These are phyloP conservation scores for Plasmodium sp. DNA, from an alignment of 169 alveolate species.

Conservation along the genomic window DNA sequence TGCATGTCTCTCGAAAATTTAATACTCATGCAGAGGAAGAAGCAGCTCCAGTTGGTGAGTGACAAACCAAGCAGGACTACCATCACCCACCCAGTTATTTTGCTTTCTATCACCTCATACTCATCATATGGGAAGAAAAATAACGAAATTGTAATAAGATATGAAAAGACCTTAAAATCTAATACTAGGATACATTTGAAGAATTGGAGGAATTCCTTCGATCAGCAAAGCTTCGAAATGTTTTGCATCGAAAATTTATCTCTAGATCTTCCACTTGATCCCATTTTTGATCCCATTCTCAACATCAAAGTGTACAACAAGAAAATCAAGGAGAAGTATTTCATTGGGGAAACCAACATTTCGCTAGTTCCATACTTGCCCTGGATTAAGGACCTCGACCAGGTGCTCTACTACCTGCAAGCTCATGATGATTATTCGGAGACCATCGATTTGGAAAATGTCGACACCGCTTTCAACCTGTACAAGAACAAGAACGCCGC, in stretches of 20 bases:
- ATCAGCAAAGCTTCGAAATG: constrained; percentile 88
- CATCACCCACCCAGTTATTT: constrained; percentile 47
- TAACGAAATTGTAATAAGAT: constrained; percentile 75
- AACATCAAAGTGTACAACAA: constrained; percentile 85
- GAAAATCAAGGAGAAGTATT: constrained; percentile 79
- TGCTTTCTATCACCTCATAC: constrained; percentile 66
- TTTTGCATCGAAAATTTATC: constrained; percentile 83
- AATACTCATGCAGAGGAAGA: constrained; percentile 70
- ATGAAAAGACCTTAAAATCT: constrained; percentile 75
- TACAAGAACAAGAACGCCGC: constrained; percentile 71
- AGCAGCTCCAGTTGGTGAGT: neutral
- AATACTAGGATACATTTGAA: constrained; percentile 78
- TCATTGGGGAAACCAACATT: constrained; percentile 84
- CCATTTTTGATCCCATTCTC: constrained; percentile 89
- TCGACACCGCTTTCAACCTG: constrained; percentile 73
- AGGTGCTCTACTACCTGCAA: constrained; percentile 80
- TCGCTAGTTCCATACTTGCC: constrained; percentile 86
- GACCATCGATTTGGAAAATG: constrained; percentile 78
- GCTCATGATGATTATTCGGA: constrained; percentile 86
- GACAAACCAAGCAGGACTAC: neutral
- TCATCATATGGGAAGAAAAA: constrained; percentile 71
- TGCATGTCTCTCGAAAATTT: constrained; percentile 86
- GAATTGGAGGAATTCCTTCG: constrained; percentile 84
- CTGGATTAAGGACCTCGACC: constrained; percentile 84
- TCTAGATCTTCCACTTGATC: constrained; percentile 89